phyloP scores from a whole-genome alignment of 805 yeast species.

The Candida ovalis region DNA sequence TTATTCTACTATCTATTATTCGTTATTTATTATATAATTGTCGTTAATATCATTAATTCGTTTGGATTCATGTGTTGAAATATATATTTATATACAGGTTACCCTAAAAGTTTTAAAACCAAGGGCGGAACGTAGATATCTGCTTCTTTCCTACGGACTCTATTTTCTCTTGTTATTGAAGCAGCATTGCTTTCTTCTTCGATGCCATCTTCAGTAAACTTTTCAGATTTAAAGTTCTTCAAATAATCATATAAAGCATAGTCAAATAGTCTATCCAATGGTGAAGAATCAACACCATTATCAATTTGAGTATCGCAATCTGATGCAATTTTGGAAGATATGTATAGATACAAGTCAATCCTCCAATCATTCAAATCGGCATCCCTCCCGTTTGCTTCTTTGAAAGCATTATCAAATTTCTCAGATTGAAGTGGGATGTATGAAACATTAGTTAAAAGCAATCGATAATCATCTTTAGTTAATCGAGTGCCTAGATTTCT shows the following conservation, averaged over 20 bases:
- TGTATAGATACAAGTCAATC: constrained; percentile 3
- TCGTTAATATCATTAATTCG: too few relatives aligned
- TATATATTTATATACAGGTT: too few relatives aligned
- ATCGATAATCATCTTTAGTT: not conserved
- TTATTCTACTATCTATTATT: not conserved
- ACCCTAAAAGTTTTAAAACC: not conserved
- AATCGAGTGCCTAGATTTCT: not conserved
- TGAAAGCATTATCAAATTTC: not conserved
- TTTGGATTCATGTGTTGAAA: too few relatives aligned
- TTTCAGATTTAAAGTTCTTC: not conserved
- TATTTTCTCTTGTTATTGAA: not conserved
- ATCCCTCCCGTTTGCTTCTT: not conserved
- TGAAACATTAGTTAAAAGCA: not conserved
- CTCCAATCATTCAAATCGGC: not conserved
- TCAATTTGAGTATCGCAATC: not conserved
- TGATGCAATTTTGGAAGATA: not conserved
- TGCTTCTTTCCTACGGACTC: not conserved
- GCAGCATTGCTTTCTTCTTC: not conserved
- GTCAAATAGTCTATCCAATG: not conserved
- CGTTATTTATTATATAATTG: too few relatives aligned
- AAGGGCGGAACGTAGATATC: not conserved
- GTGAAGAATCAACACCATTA: not conserved
- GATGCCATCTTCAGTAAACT: not conserved
- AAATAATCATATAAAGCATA: not conserved
- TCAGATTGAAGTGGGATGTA: not conserved